Percentiles rank a stretch among this genome's conserved stretches.
Conservation (phyloP, 2,329 filamentous ascomycete genomes). For the Waltergamsia citrina region DNA sequence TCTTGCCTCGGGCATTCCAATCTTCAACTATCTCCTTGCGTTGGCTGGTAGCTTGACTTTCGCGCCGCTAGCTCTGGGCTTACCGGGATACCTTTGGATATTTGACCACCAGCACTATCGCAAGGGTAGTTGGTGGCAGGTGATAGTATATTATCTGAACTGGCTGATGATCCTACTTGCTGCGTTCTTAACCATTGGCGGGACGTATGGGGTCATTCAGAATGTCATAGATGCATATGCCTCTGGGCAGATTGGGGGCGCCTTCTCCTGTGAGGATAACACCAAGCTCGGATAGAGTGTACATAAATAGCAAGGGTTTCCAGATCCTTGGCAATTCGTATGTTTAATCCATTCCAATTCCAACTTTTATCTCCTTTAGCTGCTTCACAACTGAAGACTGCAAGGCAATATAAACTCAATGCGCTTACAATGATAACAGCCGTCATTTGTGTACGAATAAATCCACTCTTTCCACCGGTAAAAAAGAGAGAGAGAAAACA, state of each 20-base stretch:
- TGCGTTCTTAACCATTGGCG: conserved; percentile 26
- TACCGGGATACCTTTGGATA: conserved; percentile 25
- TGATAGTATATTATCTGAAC: conserved; percentile 19
- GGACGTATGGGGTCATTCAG: conserved; percentile 33
- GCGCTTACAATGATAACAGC: too few relatives aligned
- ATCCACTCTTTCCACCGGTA: too few relatives aligned
- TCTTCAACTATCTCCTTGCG: conserved; percentile 23
- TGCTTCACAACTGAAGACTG: too few relatives aligned
- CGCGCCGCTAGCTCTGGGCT: conserved; percentile 21
- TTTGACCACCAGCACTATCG: conserved; percentile 22
- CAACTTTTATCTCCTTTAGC: too few relatives aligned
- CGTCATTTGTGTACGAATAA: too few relatives aligned
- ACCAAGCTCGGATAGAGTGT: conserved; percentile 20
- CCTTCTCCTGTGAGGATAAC: conserved; percentile 37
- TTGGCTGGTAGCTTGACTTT: conserved; percentile 23
- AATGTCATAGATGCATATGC: conserved; percentile 41
- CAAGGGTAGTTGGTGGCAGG: conserved; percentile 13
- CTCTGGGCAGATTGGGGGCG: conserved; percentile 29
- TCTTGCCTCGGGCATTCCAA: conserved; percentile 20
- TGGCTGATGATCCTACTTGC: conserved; percentile 23
- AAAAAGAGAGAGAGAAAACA: too few relatives aligned
- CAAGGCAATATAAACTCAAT: too few relatives aligned
- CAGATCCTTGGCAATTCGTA: too few relatives aligned
- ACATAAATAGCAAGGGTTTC: too few relatives aligned
- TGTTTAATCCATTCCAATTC: too few relatives aligned